Evolutionary conservation across 2,329 filamentous ascomycete species (phyloP), one percentile per base, ranked within the genome.

Genomic region (Alternaria sp.): DNA sequence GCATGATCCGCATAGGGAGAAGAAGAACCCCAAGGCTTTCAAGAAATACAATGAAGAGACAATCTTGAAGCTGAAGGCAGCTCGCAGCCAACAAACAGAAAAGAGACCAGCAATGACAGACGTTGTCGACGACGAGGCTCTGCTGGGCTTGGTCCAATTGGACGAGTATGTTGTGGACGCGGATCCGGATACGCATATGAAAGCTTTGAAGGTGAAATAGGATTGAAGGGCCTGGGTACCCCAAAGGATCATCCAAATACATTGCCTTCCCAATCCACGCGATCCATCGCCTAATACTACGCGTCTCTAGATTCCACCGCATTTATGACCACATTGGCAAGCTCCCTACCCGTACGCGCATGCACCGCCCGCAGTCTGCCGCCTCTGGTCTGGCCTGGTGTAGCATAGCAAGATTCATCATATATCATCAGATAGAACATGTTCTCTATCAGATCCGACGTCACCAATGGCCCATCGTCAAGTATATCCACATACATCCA

Each of bases 1-100:
- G 43, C 75, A 78, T 49, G 74, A 41, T 41, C 37, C 68, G 6
- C 73, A 71, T 53, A 63, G 61, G 14, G 70, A 67, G 25, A 76
- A 69, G 64, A 79, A 78, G 68, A 79, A 79, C 23, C 71, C 75
- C 14, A 75, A 72, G 28, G 72, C 72, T 4, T 79, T 72, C 43
- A 73, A 65, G n/a, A 72, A 72, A 51, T 72, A 74, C 21, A 69
- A 72, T 12, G 75, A 69, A 18, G 67, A 70, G 12, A 68, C 71
- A 37, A 71, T 75, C 10, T 55, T 71, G 8, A 67, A 71, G 55
- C 61, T 79, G 12, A 73, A 70, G 47, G 75, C 69, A 10, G 68
- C 71, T 10, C 77, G 78, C 63, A 73, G 74, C 3, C 74, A 78
- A 62, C 74, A 75, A 61, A 71, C 72, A 18, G 71, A 71, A 9